Percentiles rank a stretch among this genome's conserved stretches.
These are phyloP conservation scores for Ascochyta fabae DNA, from an alignment of 2,329 filamentous ascomycete genomes.

Conservation along the genomic window DNA sequence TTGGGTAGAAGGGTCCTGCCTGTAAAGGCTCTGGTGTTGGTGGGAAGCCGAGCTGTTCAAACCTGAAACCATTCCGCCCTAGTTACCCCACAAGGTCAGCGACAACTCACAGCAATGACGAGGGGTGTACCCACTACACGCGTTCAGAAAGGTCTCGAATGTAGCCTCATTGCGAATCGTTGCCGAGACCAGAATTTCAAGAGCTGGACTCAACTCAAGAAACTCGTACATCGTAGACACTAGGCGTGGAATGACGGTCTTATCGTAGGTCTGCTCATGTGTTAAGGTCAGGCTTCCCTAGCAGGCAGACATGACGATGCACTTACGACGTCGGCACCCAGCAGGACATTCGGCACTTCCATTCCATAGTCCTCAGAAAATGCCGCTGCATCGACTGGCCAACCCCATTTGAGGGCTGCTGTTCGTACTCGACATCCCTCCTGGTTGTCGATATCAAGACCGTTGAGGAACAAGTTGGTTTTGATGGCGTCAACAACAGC, in stretches of 20 bases:
- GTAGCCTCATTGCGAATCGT: slow-evolving; percentile 75
- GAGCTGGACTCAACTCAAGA: slow-evolving; percentile 61
- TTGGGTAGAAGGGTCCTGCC: slow-evolving; percentile 69
- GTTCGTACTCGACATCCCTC: slow-evolving; percentile 49
- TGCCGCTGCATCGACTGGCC: slow-evolving; percentile 62
- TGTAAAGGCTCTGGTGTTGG: slow-evolving; percentile 52
- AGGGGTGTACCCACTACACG: slow-evolving; percentile 59
- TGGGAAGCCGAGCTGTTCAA: slow-evolving; percentile 42
- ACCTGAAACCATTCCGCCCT: slow-evolving; percentile 47
- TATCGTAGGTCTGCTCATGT: slow-evolving; percentile 69
- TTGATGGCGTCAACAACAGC: slow-evolving; percentile 72
- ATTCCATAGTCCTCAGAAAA: slow-evolving; percentile 62
- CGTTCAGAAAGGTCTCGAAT: slow-evolving; percentile 67
- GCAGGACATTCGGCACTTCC: slow-evolving; percentile 64
- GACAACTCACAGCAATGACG: slow-evolving; percentile 32
- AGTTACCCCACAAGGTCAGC: slow-evolving; percentile 48
- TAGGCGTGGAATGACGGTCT: slow-evolving; percentile 66
- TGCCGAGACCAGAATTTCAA: slow-evolving; percentile 70
- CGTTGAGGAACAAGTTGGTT: slow-evolving; percentile 73
- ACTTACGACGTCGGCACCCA: slow-evolving; percentile 74
- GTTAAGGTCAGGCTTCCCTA: slow-evolving; percentile 22
- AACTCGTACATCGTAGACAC: slow-evolving; percentile 69
- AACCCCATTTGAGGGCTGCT: slow-evolving; percentile 70
- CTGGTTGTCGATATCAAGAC: slow-evolving; percentile 58
- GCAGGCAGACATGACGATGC: slow-evolving; percentile 17